Base-by-base conservation (phyloP, 2,329 filamentous ascomycete genomes). In the Stachybotrys echinatus region DNA sequence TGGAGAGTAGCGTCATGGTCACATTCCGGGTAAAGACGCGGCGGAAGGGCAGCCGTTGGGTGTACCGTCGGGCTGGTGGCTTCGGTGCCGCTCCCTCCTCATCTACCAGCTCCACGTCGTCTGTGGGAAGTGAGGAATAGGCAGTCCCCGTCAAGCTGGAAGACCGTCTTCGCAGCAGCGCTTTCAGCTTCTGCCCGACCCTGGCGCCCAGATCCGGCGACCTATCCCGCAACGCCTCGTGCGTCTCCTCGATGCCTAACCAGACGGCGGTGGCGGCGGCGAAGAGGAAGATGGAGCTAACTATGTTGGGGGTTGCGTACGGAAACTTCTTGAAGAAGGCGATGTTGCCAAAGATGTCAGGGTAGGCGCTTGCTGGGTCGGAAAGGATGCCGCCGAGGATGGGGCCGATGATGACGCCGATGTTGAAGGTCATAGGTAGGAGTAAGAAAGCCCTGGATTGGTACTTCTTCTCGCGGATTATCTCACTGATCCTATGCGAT, bases 371-470 rank as follows among this genome's bases (percentile, higher is more conserved):
- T 54, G 19, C 82, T 2, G 88, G 88, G 48, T 87, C 77, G 21
- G 87, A 83, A 2, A 92, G 74, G 2, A 75, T 72, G 48, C 88
- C 88, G 42, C 87, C 87, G 17, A 89, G 62, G 18, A 88, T 61
- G 4, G 88, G 87, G 0, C 88, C 88, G 2, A 89, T 48, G 52
- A 89, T 83, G 44, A 91, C 82, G 2, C 88, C 88, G 5, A 92
- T 48, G 57, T 92, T 92, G 17, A 84, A 84, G 0, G 79, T 75
- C 64, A 92, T 88, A 18, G 87, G 86, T 55, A 92, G 88, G 64
- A 83, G 84, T 57, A 85, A 83, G 60, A 92, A 92, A 0, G 84
- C 83, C 42, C 79, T 73, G 0, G 88, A 86, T 64, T 92, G 87
- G 1, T 82, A 91, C 18, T 58, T 62, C 54, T 80, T 78, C 37